Conservation (phyloP, 2,329 filamentous ascomycete genomes). For the Esteya vermicola region DNA sequence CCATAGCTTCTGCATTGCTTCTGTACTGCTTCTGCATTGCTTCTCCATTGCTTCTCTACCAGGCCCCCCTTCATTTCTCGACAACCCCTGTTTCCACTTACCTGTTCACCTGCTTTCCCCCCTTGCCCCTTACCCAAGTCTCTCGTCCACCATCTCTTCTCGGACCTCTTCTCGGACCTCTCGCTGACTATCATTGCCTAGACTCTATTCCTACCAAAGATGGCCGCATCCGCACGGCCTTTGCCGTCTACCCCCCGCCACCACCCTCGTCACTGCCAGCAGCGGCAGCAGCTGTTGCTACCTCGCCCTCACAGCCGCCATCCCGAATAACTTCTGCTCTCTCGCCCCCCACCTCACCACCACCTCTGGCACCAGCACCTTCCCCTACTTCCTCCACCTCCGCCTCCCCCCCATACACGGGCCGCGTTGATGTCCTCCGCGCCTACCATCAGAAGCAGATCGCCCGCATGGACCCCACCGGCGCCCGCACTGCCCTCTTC, state of each 20-base stretch:
- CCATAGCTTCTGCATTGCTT: no score
- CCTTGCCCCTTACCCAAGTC: background rate
- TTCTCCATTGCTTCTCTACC: no score
- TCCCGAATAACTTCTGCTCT: conserved; percentile 3
- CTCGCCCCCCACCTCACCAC: conserved; percentile 3
- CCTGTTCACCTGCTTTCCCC: background rate
- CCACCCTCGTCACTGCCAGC: no score
- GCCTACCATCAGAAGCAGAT: conserved; percentile 57
- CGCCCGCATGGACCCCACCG: conserved; percentile 65
- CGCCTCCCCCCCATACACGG: conserved; percentile 5
- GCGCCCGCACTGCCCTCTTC: conserved; percentile 71
- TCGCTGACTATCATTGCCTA: conserved; percentile 3
- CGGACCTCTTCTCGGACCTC: background rate
- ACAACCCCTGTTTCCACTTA: no score
- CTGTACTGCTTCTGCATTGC: no score
- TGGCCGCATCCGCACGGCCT: conserved; percentile 23
- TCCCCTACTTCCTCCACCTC: background rate
- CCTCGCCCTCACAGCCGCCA: no score
- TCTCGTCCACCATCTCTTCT: background rate
- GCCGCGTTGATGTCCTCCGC: conserved; percentile 42
- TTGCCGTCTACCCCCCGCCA: conserved; percentile 28
- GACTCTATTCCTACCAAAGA: conserved; percentile 8
- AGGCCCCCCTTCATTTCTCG: no score
- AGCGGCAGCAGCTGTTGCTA: no score
- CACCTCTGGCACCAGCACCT: background rate